Evolutionary conservation across 1,284 basidiomycete genomes (phyloP), one percentile per base, ranked within the genome.

Genomic region (Mycena sp.): DNA sequence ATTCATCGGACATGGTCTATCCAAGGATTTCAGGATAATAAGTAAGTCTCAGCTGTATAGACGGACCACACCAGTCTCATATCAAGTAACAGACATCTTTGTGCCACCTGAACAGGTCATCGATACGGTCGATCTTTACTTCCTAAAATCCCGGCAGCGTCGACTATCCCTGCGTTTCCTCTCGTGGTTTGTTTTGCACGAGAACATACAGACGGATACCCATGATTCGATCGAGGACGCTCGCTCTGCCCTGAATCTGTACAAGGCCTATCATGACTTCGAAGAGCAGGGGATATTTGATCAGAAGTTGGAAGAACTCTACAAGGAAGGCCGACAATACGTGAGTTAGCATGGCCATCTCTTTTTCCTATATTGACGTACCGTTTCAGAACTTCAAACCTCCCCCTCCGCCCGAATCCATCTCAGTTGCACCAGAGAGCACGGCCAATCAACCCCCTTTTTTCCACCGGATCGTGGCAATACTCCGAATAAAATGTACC

Each of bases 201-300:
- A 95, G 72, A 90, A 93, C 71, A 99, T 99, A 63, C 98, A 99
- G 77, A 91, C 87, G 6, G 93, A 95, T 17, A 92, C 91, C 9
- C 97, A 99, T 75, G 97, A 99, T 78, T 98, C 95, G 17, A 98
- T 99, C 71, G 94, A 96, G 77, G 98, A 99, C 74, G 96, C 97
- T 0, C 85, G 89, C 19, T 94, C 94, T 10, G 96, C 97, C 0
- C 79, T 99, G 51, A 85, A 90, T 66, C 81, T 99, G 32, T 99
- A 94, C 79, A 91, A 95, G 73, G 86, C 91, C 28, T 96, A 93
- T 74, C 86, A 90, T 40, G 81, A 87, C 35, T 91, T 96, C 59
- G 90, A 96, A 74, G 86, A 84, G 35, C 85, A 90, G 54, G 91
- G 90, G 2, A 76, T 87, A 5, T 95, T 98, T 77, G 94, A 98